These are phyloP conservation scores for Stagonosporopsis cucurbitacearum DNA, from an alignment of 2,329 filamentous ascomycete species.

Conservation along the genomic window DNA sequence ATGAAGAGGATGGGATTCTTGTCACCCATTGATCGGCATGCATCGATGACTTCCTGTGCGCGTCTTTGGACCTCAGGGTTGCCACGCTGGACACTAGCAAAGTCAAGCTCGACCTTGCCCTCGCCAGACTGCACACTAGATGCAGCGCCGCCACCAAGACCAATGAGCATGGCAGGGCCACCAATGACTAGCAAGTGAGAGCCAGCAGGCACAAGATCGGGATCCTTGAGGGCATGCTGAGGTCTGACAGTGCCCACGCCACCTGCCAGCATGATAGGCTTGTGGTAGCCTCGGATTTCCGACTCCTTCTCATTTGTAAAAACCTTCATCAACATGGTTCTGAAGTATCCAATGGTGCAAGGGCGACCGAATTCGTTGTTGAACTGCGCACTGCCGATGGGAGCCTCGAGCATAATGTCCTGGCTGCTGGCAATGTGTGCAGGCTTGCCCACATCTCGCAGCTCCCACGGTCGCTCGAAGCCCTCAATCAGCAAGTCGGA, in stretches of 20 bases:
- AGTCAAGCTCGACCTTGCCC: constrained; percentile 89
- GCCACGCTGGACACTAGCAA: constrained; percentile 94
- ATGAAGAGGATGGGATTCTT: constrained; percentile 95
- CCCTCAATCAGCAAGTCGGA: constrained; percentile 92
- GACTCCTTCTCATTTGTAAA: constrained; percentile 65
- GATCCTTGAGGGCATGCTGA: constrained; percentile 86
- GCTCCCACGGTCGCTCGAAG: constrained; percentile 84
- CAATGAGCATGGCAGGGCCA: constrained; percentile 96
- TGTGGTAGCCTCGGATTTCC: constrained; percentile 91
- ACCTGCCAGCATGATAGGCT: constrained; percentile 98
- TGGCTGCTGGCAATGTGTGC: constrained; percentile 90
- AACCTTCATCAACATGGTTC: constrained; percentile 79
- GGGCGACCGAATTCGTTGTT: constrained; percentile 98
- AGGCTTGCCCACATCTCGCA: constrained; percentile 81
- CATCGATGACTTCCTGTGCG: constrained; percentile 97
- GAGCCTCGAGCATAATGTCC: constrained; percentile 97
- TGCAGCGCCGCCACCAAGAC: constrained; percentile 91
- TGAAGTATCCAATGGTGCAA: constrained; percentile 86
- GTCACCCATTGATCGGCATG: constrained; percentile 82
- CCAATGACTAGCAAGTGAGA: constrained; percentile 92
- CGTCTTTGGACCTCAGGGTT: constrained; percentile 96
- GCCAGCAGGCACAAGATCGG: constrained; percentile 79
- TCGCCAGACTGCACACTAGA: constrained; percentile 90
- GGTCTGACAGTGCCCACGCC: constrained; percentile 92
- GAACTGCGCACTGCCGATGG: constrained; percentile 92